phyloP scores from a whole-genome alignment of 768 basidiomycete genomes.

The Tulasnella sp. region DNA sequence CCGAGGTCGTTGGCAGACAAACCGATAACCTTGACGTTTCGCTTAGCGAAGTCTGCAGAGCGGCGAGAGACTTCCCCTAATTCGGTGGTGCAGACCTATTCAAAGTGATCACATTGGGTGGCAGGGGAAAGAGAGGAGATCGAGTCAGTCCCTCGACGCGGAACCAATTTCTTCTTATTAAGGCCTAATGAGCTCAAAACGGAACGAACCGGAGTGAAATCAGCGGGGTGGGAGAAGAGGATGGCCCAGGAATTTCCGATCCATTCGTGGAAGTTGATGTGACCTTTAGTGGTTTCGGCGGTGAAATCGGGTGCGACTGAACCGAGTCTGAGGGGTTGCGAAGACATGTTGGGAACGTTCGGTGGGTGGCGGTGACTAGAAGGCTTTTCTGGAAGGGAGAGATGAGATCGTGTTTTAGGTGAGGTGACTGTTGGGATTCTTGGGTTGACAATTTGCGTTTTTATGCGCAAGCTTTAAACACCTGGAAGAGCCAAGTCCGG shows the following conservation, averaged over 20 bases:
- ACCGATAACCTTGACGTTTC: conserved; percentile 88
- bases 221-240: conserved; percentile 88
- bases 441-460: not conserved
- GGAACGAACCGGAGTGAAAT: conserved; percentile 15
- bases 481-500: not conserved
- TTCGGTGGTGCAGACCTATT: conserved; percentile 77
- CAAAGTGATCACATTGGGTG: not conserved
- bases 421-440: not conserved
- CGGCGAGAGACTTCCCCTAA: conserved; percentile 91
- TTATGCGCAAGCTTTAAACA: not conserved
- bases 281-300: conserved; percentile 77
- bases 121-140: too few species aligned
- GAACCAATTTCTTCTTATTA: not conserved
- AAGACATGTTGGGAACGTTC: not conserved
- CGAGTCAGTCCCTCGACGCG: not conserved
- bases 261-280: conserved; percentile 89
- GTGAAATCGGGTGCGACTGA: conserved; percentile 84
- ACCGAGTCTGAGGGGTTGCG: conserved; percentile 42
- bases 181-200: not conserved
- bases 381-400: not conserved
- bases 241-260: conserved; percentile 63
- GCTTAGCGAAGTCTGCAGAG: conserved; percentile 68
- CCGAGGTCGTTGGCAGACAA: conserved; percentile 83
- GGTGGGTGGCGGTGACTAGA: not conserved
- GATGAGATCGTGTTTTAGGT: not conserved